Evolutionary conservation across 2,329 filamentous ascomycete genomes (phyloP).

Genomic region (Fusarium sp.): DNA sequence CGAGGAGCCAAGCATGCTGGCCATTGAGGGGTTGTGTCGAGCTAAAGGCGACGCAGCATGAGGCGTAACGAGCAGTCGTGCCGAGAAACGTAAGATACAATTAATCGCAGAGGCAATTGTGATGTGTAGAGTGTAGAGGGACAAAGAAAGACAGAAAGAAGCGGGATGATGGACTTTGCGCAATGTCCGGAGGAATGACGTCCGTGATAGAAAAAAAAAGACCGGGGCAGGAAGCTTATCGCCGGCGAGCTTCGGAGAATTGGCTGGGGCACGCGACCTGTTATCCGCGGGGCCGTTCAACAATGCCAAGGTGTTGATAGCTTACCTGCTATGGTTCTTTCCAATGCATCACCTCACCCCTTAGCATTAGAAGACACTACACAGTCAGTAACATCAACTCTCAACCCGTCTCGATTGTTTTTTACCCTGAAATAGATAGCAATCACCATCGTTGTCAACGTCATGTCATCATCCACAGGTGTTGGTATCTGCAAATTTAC

Average conservation of each 20-base stretch:
- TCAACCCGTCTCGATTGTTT: too few species aligned
- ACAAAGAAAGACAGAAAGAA: neutral
- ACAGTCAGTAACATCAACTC: too few species aligned
- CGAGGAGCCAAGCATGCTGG: constrained; percentile 42
- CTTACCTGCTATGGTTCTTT: neutral
- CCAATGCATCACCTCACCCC: neutral
- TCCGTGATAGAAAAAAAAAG: constrained; percentile 38
- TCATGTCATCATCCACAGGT: neutral
- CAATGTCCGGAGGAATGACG: constrained; percentile 36
- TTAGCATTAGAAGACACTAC: neutral
- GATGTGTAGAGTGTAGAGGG: neutral
- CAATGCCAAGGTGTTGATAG: too few species aligned
- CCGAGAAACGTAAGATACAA: neutral
- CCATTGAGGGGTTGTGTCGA: constrained; percentile 29
- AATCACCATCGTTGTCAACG: neutral
- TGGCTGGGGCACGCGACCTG: constrained; percentile 28
- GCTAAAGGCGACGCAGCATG: constrained; percentile 25
- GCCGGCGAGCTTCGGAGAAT: constrained; percentile 42
- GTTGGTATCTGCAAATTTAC: neutral
- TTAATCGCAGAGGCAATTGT: neutral
- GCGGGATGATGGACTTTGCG: constrained; percentile 16
- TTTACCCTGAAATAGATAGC: neutral
- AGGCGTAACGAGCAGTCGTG: neutral
- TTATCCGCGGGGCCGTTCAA: constrained; percentile 8
- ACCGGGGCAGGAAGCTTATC: constrained; percentile 34